Conservation (phyloP, 2,329 filamentous ascomycete species). For the Fonsecaea nubica region DNA sequence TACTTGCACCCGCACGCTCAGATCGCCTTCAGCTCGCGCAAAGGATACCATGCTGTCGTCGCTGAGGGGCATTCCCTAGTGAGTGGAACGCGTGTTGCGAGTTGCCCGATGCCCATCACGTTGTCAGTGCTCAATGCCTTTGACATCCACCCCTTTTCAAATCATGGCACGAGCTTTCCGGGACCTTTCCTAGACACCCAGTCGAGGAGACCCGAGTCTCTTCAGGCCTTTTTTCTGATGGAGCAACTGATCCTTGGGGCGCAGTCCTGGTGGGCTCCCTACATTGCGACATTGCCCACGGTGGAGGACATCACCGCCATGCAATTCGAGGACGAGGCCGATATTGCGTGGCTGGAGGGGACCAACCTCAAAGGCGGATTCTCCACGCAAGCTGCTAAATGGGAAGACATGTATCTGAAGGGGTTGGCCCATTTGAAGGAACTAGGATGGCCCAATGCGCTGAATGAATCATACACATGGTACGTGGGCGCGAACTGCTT, state of each 20-base stretch:
- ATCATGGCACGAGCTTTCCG: constrained; percentile 39
- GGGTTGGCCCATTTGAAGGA: constrained; percentile 44
- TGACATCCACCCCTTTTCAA: constrained; percentile 37
- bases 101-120: constrained; percentile 38
- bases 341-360: constrained; percentile 58
- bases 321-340: constrained; percentile 68
- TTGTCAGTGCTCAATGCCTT: constrained; percentile 40
- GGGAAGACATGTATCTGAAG: constrained; percentile 49
- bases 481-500: constrained; percentile 34
- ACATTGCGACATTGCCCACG: constrained; percentile 70
- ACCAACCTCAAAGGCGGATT: constrained; percentile 42
- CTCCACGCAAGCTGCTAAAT: constrained; percentile 44
- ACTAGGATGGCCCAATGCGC: constrained; percentile 42
- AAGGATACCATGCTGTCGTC: constrained; percentile 40
- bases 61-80: constrained; percentile 26
- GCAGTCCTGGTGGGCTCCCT: constrained; percentile 71
- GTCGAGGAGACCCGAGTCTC: constrained; percentile 18
- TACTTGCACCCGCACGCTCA: constrained; percentile 35
- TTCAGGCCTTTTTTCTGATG: constrained; percentile 66
- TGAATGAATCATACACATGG: constrained; percentile 49
- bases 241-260: constrained; percentile 67
- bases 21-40: constrained; percentile 34
- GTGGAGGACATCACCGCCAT: constrained; percentile 67
- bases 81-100: constrained; percentile 34
- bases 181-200: constrained; percentile 33